Evolutionary conservation across 208 protist species (phyloP).

Genomic region (Trypanosoma scelopori): DNA sequence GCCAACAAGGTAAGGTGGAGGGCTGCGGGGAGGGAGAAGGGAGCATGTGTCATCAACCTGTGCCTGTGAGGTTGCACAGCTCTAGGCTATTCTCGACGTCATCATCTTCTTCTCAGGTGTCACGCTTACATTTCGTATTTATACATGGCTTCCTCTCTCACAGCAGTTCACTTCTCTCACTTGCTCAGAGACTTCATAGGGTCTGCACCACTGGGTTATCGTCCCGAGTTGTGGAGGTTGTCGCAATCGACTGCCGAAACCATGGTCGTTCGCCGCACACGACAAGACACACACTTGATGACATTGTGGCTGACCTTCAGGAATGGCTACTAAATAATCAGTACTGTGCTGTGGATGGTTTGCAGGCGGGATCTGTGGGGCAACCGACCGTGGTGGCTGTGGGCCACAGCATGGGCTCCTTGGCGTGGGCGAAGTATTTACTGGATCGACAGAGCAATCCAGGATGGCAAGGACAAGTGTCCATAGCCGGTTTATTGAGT

Average conservation of each 20-base stretch:
- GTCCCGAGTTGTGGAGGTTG: slow-evolving; percentile 5
- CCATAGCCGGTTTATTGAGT: slow-evolving; percentile 37
- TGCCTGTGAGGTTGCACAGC: slow-evolving; percentile 18
- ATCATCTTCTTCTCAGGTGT: background rate
- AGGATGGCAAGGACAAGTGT: background rate
- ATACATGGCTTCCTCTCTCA: slow-evolving; percentile 69
- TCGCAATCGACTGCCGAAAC: slow-evolving; percentile 32
- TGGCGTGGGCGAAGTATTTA: slow-evolving; percentile 49
- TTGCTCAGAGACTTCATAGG: slow-evolving; percentile 33
- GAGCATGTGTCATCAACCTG: slow-evolving; percentile 2
- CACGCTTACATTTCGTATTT: slow-evolving; percentile 40
- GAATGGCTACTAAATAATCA: slow-evolving; percentile 24
- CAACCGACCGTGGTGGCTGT: slow-evolving; percentile 38
- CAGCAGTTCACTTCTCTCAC: slow-evolving; percentile 45
- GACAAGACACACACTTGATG: slow-evolving; percentile 33
- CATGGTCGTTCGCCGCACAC: slow-evolving; percentile 60
- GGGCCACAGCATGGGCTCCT: slow-evolving; percentile 69
- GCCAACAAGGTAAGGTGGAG: background rate
- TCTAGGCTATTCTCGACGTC: background rate
- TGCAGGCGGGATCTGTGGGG: background rate
- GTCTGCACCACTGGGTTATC: slow-evolving; percentile 18
- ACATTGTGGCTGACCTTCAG: slow-evolving; percentile 40
- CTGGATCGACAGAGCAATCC: slow-evolving; percentile 28
- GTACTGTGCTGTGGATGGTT: slow-evolving; percentile 1
- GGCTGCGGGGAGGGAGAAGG: too few relatives aligned